Evolutionary conservation across 805 yeast species (phyloP), one percentile per base, ranked within the genome.

Genomic region (Crinitomyces ghanaensis): DNA sequence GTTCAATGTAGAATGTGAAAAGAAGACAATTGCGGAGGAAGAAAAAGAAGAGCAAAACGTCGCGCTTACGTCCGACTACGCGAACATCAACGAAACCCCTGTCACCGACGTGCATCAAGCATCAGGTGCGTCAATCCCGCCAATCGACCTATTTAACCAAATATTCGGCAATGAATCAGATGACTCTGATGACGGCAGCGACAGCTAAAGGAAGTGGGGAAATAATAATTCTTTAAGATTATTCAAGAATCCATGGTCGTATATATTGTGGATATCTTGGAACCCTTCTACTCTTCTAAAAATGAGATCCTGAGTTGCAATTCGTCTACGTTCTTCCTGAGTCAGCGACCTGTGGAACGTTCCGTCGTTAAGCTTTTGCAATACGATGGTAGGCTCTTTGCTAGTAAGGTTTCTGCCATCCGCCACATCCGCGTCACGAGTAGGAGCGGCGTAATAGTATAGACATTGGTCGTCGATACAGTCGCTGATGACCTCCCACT

Each of bases 401-500:
- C 23, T 16, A 8, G 7, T 19, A 18, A 28, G 37, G 19, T 35
- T 28, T 32, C 33, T 17, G 26, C 37, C 12, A 19, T 44, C 18
- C 14, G 19, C 35, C 29, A 32, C 35, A 6, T 37, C 35, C 34
- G 12, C n/a, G 11, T 20, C 13, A 12, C 5, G 12, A 5, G 36
- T 37, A 3, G 45, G 41, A 24, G 38, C 35, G 15, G 40, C 52
- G 37, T 48, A 59, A 19, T 42, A 37, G 28, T 46, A 58, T 5
- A 74, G 49, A 19, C 44, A 49, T 1, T 65, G 65, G 8, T 62
- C 60, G 6, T 59, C 45, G 32, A 70, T 53, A 37, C 72, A 59
- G 31, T 68, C 66, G 35, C 74, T 74, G 9, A 81, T 62, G 3
- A 65, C 72, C 13, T 59, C 68, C 93, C 93, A 81, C 48, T 81